Conservation (phyloP, 768 basidiomycete genomes). For the Russula brevipes region DNA sequence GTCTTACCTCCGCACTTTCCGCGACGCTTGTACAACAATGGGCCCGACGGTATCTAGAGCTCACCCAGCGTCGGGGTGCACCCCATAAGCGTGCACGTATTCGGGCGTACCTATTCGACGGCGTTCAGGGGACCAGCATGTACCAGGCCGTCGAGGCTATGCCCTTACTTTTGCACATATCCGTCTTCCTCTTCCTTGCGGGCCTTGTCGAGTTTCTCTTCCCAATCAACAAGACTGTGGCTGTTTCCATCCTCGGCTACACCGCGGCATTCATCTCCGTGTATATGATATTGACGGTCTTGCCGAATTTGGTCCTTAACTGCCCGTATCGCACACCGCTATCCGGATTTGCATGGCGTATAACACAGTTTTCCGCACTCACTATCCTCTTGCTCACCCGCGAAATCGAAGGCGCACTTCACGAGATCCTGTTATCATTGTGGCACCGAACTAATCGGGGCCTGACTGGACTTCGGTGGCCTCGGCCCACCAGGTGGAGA, state of each 20-base stretch:
- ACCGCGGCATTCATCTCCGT: neutral
- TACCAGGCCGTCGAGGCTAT: neutral
- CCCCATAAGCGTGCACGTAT: neutral
- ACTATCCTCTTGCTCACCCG: neutral
- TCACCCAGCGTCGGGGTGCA: neutral
- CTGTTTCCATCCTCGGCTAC: neutral
- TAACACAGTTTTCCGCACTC: neutral
- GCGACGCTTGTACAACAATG: slow-evolving; percentile 12
- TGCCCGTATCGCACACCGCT: slow-evolving; percentile 9
- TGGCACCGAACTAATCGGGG: neutral
- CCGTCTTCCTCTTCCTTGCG: slow-evolving; percentile 3
- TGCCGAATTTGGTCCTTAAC: slow-evolving; percentile 2
- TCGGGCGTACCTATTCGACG: neutral
- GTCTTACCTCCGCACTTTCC: neutral
- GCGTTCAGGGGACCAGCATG: neutral
- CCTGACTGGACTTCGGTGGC: neutral
- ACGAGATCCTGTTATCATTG: neutral
- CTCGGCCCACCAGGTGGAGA: slow-evolving; percentile 1
- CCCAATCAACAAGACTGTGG: neutral
- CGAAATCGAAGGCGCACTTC: neutral
- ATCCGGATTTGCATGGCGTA: neutral
- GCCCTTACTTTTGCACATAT: neutral
- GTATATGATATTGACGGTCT: neutral
- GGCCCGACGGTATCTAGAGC: neutral
- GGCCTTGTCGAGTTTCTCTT: slow-evolving; percentile 11